phyloP scores from a whole-genome alignment of 2,329 filamentous ascomycete species.

The Fusarium sp. region DNA sequence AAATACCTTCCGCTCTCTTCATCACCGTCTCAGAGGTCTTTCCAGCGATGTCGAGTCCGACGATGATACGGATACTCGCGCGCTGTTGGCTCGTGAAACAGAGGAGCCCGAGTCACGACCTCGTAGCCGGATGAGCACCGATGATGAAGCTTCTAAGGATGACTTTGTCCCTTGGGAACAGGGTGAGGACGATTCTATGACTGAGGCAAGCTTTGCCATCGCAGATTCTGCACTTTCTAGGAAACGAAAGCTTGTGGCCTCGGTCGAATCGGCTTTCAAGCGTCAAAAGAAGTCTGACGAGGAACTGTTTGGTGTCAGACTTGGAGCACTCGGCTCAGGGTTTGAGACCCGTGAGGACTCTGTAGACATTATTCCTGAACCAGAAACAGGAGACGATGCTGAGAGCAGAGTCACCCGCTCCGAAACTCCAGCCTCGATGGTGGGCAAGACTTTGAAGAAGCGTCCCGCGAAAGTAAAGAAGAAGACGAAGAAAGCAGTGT shows the following conservation, averaged over 20 bases:
- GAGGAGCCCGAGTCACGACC: conserved; percentile 87
- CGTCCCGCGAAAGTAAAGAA: conserved; percentile 68
- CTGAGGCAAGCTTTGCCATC: conserved; percentile 75
- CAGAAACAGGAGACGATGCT: conserved; percentile 55
- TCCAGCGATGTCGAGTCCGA: conserved; percentile 84
- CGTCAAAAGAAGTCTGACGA: conserved; percentile 83
- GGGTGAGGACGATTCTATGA: conserved; percentile 72
- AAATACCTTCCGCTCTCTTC: conserved; percentile 78
- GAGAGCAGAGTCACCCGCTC: conserved; percentile 55
- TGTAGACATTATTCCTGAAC: conserved; percentile 61
- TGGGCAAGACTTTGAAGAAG: conserved; percentile 65
- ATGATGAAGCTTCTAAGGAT: conserved; percentile 64
- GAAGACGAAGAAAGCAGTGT: conserved; percentile 80
- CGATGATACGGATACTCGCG: conserved; percentile 72
- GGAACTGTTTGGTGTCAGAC: conserved; percentile 75
- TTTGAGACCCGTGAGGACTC: conserved; percentile 58
- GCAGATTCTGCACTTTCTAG: conserved; percentile 64
- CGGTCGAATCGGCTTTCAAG: conserved; percentile 76
- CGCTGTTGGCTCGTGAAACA: conserved; percentile 73
- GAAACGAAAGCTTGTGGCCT: conserved; percentile 77
- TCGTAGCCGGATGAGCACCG: conserved; percentile 75
- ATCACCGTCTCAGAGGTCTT: conserved; percentile 73
- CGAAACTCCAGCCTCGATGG: conserved; percentile 55
- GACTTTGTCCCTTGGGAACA: conserved; percentile 59
- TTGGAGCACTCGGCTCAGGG: conserved; percentile 62